A percentile compares a stretch with the other conserved stretches of the same genome.
These are phyloP conservation scores for Pestalotiopsis sp. DNA, from an alignment of 2,329 filamentous ascomycete species.

Conservation along the genomic window DNA sequence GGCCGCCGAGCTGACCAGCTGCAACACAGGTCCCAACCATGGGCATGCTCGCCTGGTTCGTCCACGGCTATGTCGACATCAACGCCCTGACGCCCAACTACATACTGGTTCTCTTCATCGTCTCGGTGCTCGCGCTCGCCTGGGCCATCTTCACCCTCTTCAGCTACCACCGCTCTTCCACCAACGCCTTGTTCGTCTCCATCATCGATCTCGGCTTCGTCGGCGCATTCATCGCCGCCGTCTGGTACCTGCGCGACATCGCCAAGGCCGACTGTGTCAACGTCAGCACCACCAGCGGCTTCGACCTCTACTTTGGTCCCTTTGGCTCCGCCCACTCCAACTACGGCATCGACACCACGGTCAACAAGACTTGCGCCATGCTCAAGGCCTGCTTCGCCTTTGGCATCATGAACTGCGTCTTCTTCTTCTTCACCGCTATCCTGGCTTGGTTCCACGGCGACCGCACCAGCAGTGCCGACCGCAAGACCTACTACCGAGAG, in stretches of 20 bases:
- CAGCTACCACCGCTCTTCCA: constrained; percentile 64
- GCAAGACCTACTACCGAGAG: constrained; percentile 44
- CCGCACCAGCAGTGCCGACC: constrained; percentile 36
- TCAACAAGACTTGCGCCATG: constrained; percentile 85
- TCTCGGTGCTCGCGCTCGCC: constrained; percentile 62
- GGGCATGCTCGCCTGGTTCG: constrained; percentile 70
- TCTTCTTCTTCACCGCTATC: constrained; percentile 78
- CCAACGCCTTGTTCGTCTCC: constrained; percentile 63
- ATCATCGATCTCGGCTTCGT: constrained; percentile 64
- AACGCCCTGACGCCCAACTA: constrained; percentile 64
- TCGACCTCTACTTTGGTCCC: constrained; percentile 62
- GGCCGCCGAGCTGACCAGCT: background rate
- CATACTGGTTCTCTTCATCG: constrained; percentile 70
- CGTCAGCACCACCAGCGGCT: constrained; percentile 51
- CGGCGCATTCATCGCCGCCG: constrained; percentile 65
- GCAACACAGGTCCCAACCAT: constrained; percentile 61
- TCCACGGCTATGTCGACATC: constrained; percentile 57
- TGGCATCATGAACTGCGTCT: constrained; percentile 82
- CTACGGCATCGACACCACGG: constrained; percentile 49
- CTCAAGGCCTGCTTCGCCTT: constrained; percentile 89
- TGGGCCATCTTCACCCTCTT: constrained; percentile 69
- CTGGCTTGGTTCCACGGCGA: constrained; percentile 66
- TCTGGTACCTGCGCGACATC: constrained; percentile 63
- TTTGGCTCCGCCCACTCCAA: constrained; percentile 59
- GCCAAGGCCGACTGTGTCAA: constrained; percentile 67